Evolutionary conservation across 129 eudicot genomes (phyloP), one percentile per base, ranked within the genome.

Genomic region (Flaveria bidentis): DNA sequence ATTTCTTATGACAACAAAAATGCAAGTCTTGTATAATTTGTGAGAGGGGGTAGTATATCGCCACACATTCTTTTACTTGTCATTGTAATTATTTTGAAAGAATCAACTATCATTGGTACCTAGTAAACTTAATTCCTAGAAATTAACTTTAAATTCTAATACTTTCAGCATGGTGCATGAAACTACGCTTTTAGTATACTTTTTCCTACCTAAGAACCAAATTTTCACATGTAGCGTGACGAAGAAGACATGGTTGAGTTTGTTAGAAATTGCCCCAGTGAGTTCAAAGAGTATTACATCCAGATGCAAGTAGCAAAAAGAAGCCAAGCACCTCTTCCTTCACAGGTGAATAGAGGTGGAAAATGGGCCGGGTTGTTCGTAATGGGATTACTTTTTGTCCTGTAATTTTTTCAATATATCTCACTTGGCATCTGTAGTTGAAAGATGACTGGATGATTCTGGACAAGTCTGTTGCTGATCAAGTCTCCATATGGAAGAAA

Each of bases 271-370:
- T 91, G 97, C 80, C 97, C 92, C 2, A 63, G 78, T 72, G 98
- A 94, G 80, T 94, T 86, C 71, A 94, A 89, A 77, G 93, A 89
- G 84, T 94, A 94, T 75, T 94, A 91, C 80, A 84, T 94, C 78
- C 98, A 94, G 81, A 94, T 94, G 98, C 96, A 94, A 78, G 87
- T 85, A 68, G 97, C 98, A 68, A 94, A 94, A 75, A 83, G 98
- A 87, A 86, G 96, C 81, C 96, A 94, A 89, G 98, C 97, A 68
- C 98, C 98, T 79, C 88, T 84, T 71, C 93, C 84, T 84, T 91
- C 96, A 71, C 96, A 94, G 98, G 98, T 94, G 46, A 81, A 33
- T 51, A 14, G 12, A 70, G 60, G 50, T 52, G 28, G 49, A 13
- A 4, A 16, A 30, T 22, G 45, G 64, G 50, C 52, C 50, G 3